Base-by-base conservation (phyloP, 805 yeast species). In the Metschnikowia reukaufii region DNA sequence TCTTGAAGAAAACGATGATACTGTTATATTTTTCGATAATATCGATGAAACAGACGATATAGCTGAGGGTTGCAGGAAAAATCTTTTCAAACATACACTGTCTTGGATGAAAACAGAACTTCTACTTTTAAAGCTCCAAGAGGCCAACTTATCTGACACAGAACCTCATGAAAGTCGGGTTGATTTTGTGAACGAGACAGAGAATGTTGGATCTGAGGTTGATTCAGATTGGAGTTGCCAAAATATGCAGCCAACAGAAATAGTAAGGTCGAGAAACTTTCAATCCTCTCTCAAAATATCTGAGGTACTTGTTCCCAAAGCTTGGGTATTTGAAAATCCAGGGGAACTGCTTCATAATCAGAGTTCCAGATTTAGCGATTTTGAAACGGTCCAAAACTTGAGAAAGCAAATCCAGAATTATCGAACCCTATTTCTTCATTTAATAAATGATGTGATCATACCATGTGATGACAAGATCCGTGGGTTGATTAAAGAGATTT, bases 81-180 rank as follows among this genome's bases (percentile, higher is more conserved):
- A 32, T 8, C 30, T 46, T 5, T 36, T 29, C 36, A 30, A 30
- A n/a, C 39, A 36, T 18, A 20, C 31, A 5, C 35, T 30, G 31
- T 46, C 33, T 19, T 46, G 45, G 49, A 46, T 42, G 39, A 44
- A 46, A 16, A 46, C 49, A 12, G 49, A 46, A 36, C 13, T 46
- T 19, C 36, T 46, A 12, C 27, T 41, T 16, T 37, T 46, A n/a
- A 39, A 36, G 17, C 36, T 46, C 33, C 39, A 41, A n/a, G 36
- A 37, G 13, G 40, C 32, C 9, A 15, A 39, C 12, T 4, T 5
- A 13, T 36, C 19, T 5, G 31, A 17, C 4, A 18, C 21, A 3
- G 25, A 35, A 3, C 10, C 25, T 18, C 37, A 18, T 23, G 3
- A 9, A 7, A 6, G 15, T 9, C 17, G 21, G 4, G 6, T 36